Conservation (phyloP, 306 rosid genomes). For the Heteromeles arbutifolia region DNA sequence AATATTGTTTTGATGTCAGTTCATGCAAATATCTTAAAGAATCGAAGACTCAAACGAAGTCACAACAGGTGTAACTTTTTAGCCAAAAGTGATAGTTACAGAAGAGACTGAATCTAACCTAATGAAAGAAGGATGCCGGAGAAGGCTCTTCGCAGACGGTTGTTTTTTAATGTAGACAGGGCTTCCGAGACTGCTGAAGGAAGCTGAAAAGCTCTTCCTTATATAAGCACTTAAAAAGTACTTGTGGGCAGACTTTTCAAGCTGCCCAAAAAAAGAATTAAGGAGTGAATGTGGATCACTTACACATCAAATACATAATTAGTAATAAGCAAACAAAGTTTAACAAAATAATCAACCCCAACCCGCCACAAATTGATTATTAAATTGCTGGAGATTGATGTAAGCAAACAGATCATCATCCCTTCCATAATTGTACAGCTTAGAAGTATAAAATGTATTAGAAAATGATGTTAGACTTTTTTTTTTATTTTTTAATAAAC, state of each 20-base stretch:
- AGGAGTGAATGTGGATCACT: slow-evolving; percentile 25
- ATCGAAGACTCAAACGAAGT: neutral
- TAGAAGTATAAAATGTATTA: neutral
- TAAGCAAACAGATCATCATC: slow-evolving; percentile 17
- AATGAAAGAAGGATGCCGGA: slow-evolving; percentile 18
- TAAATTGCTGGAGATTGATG: slow-evolving; percentile 8
- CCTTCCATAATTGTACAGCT: slow-evolving; percentile 5
- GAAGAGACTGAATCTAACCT: slow-evolving; percentile 30
- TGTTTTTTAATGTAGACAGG: slow-evolving; percentile 10
- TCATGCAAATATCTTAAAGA: neutral
- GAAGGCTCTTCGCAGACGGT: slow-evolving; percentile 17
- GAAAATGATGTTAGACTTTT: slow-evolving; percentile 22
- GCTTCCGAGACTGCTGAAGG: slow-evolving; percentile 21
- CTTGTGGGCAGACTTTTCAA: slow-evolving; percentile 47
- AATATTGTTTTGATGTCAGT: neutral
- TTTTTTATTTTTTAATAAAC: too few relatives aligned
- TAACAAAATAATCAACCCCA: slow-evolving; percentile 7
- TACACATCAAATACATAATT: slow-evolving; percentile 19
- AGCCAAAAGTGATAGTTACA: neutral
- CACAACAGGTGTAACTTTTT: neutral
- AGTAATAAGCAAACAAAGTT: neutral
- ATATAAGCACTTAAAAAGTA: slow-evolving; percentile 27
- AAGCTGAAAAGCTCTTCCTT: slow-evolving; percentile 25
- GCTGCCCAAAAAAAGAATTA: slow-evolving; percentile 28
- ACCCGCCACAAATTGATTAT: slow-evolving; percentile 15